These are phyloP conservation scores for Penicillium egyptiacum DNA, from an alignment of 495 filamentous ascomycete species.

Conservation along the genomic window DNA sequence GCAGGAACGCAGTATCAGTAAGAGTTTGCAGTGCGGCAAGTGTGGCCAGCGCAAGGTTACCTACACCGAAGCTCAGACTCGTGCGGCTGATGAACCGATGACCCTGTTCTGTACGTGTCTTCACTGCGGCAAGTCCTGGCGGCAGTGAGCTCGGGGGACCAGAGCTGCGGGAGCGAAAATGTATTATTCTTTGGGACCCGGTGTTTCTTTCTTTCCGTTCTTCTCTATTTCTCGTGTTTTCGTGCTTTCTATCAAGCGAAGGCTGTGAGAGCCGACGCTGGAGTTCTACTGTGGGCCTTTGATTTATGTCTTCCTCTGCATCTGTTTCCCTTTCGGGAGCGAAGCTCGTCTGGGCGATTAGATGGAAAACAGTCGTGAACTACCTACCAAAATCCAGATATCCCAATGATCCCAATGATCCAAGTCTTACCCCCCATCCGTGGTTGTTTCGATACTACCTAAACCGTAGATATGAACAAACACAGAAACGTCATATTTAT, in stretches of 20 bases:
- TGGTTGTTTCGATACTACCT: background rate
- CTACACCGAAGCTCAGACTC: conserved; percentile 94
- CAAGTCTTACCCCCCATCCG: too few species aligned
- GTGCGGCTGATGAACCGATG: conserved; percentile 76
- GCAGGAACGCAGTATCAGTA: conserved; percentile 77
- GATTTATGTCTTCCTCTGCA: background rate
- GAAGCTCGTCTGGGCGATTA: background rate
- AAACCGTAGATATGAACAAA: background rate
- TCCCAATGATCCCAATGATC: background rate
- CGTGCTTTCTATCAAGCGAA: conserved; percentile 3
- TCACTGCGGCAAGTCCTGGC: conserved; percentile 54
- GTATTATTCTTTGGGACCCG: conserved; percentile 22
- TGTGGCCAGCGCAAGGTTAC: conserved; percentile 90
- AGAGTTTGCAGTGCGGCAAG: conserved; percentile 80
- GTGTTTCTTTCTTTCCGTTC: conserved; percentile 16
- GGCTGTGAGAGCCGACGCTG: conserved; percentile 12
- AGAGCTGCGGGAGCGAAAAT: conserved; percentile 12
- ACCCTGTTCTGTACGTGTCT: conserved; percentile 50
- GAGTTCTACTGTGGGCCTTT: conserved; percentile 16
- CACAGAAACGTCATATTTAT: conserved; percentile 6
- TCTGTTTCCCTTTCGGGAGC: background rate
- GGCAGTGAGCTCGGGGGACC: conserved; percentile 32
- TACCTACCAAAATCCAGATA: conserved; percentile 9
- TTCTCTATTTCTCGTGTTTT: conserved; percentile 13
- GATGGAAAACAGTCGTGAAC: background rate